Base-by-base conservation (phyloP, 352 stramenopile species). In the Globisporangium uncinulatum region DNA sequence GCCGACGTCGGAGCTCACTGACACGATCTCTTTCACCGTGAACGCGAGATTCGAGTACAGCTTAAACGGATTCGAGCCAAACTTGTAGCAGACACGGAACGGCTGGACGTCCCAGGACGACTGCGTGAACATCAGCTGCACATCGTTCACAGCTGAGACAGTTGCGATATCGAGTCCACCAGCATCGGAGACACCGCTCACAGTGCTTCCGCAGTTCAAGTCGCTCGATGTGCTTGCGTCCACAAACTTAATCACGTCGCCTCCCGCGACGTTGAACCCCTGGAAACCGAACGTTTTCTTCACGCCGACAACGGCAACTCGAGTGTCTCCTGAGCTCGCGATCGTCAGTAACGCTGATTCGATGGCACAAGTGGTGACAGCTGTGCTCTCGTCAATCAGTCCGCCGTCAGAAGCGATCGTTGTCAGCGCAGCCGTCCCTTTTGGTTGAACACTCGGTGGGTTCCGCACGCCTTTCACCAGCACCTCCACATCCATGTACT, bases 61-160 rank as follows among this genome's bases (percentile, higher is more conserved):
- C 19, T 86, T 86, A 53, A 87, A 89, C 6, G 79, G 75, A 45
- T 89, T 87, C 1, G 68, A 58, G 0, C 79, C 79, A 45, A 87
- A 86, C 41, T 89, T 87, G 67, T 87, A 89, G 60, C 76, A 89
- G 39, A 89, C 52, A 0, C 54, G 56, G 36, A 89, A 89, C 15
- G 74, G 64, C 5, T 70, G 48, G 1, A 51, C 61, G 10, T 73
- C 63, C 11, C 36, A 34, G 4, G 73, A 87, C 1, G 76, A 73
- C 47, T 86, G 69, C 0, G 65, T 67, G 34, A 89, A 87, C 9
- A 67, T 71, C 0, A 85, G 24, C 0, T 61, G 47, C 2, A 72
- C 47, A 41, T 59, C 57, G 3, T 86, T 37, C 10, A 51, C 59
- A 9, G 6, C 15, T 7, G 57, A 48, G 8, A 70, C 48, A 0